phyloP scores from a whole-genome alignment of 371 early-diverging fungal genomes.

The Massospora cicadina region DNA sequence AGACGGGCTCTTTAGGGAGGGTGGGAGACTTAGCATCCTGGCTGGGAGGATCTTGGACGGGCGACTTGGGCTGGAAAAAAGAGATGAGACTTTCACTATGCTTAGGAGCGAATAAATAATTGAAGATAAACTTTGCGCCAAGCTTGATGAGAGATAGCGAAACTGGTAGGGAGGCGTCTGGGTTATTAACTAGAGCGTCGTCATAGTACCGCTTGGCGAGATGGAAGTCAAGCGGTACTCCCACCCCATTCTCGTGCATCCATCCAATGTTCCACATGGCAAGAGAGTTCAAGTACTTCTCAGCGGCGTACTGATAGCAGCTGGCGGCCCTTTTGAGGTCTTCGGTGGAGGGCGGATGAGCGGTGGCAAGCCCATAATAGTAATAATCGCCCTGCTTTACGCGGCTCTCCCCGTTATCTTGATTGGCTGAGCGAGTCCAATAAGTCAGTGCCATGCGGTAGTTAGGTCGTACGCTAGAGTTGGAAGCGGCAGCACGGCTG shows the following conservation, averaged over 20 bases:
- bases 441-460: constrained; percentile 47
- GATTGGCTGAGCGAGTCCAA: constrained; percentile 93
- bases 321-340: constrained; percentile 61
- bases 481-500: constrained; percentile 8
- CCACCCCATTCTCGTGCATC: constrained; percentile 93
- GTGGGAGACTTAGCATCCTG: constrained; percentile 10
- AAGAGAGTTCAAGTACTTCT: constrained; percentile 50
- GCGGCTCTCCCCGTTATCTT: constrained; percentile 71
- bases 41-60: constrained; percentile 18
- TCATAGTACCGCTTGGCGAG: constrained; percentile 88
- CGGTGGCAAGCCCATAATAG: constrained; percentile 67
- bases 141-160: constrained; percentile 57
- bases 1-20: constrained; percentile 4
- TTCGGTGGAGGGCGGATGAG: constrained; percentile 12
- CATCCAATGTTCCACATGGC: constrained; percentile 94
- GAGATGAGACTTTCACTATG: constrained; percentile 20
- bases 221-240: constrained; percentile 74
- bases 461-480: constrained; percentile 13
- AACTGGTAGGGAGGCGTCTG: constrained; percentile 64
- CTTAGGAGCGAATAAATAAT: constrained; percentile 35
- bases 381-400: constrained; percentile 90
- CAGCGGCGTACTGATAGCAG: constrained; percentile 74
- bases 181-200: constrained; percentile 44
- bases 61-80: constrained; percentile 15
- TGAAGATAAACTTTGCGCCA: constrained; percentile 44